A percentile compares a stretch with the other conserved stretches of the same genome.
Evolutionary conservation across 495 filamentous ascomycete genomes (phyloP).

Genomic region (Trichocladium uniseriatum): DNA sequence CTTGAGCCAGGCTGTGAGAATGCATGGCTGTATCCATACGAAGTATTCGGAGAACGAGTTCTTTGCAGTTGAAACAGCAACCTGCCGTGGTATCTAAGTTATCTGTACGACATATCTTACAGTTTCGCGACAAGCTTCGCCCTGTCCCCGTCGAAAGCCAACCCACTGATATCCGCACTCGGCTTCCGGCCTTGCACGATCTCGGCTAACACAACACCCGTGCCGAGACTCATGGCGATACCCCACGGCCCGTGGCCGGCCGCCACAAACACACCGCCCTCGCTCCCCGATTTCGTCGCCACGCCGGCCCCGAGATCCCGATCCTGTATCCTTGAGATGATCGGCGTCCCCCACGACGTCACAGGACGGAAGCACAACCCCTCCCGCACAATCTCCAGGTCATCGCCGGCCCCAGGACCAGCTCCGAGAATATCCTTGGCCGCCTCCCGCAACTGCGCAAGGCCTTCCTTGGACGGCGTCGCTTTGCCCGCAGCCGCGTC

Average conservation of each 20-base stretch:
- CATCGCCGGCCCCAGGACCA: slow-evolving; percentile 28
- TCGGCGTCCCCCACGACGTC: slow-evolving; percentile 50
- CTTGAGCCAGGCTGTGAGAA: too few relatives aligned
- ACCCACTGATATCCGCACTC: slow-evolving; percentile 39
- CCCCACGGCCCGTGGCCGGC: slow-evolving; percentile 71
- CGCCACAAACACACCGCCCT: slow-evolving; percentile 61
- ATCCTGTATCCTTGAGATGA: slow-evolving; percentile 48
- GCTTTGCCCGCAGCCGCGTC: slow-evolving; percentile 38
- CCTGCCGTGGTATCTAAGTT: not conserved
- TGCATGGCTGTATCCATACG: too few relatives aligned
- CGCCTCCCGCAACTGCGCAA: slow-evolving; percentile 45
- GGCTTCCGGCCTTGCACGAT: slow-evolving; percentile 45
- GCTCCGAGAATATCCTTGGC: slow-evolving; percentile 48
- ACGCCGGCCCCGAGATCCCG: slow-evolving; percentile 39
- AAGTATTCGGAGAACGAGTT: too few relatives aligned
- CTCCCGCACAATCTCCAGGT: slow-evolving; percentile 54
- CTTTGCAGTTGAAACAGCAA: too few relatives aligned
- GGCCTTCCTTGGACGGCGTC: slow-evolving; percentile 33
- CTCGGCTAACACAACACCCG: slow-evolving; percentile 56
- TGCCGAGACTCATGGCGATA: slow-evolving; percentile 52
- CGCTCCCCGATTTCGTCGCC: slow-evolving; percentile 32
- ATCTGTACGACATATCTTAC: not conserved
- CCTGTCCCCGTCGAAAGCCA: slow-evolving; percentile 10
- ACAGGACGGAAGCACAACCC: slow-evolving; percentile 68
- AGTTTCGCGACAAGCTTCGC: not conserved